Evolutionary conservation across 139 green algal genomes (phyloP), one percentile per base, ranked within the genome.

Genomic region (Chlorella sp.): DNA sequence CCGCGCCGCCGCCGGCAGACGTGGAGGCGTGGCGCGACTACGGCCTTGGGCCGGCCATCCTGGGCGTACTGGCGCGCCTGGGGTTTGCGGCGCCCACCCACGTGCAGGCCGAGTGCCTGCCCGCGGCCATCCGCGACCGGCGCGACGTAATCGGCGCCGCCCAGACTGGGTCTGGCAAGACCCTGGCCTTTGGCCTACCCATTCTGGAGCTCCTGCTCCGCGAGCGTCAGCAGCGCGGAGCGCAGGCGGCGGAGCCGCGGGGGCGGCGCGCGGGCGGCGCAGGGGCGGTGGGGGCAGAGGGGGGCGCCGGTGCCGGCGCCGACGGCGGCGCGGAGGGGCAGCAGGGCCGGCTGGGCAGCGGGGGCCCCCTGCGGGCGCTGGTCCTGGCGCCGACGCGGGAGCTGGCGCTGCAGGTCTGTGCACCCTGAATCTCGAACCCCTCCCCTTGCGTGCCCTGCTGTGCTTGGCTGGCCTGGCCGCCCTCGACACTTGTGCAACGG

Each of bases 101-200:
- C 17, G 91, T 98, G 61, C 94, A 98, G 79, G 71, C 84, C 4
- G 88, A 90, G 41, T 92, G 79, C 45, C 79, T 98, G 73, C 85
- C 86, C 21, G 83, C 87, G 2, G 91, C 91, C 35, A 86, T 94
- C 11, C 76, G 82, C 3, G 87, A 93, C 45, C 71, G 87, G 0
- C 74, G 81, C 0, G 96, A 99, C 79, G 74, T 99, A 11, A 92
- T 99, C 64, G 96, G 96, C 2, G 96, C 96, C 2, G 96, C 96
- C 7, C 92, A 99, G 81, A 99, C 96, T 8, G 96, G 96, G 15
- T 97, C 89, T 43, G 96, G 96, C n/a, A 99, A 99, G 83, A 99
- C 96, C 6, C 89, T 99, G 48, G 96, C 96, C 0, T 99, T 98
- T 77, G 96, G 89, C 1, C 83, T 99, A 61, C 96, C 96, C 48